Base-by-base conservation (phyloP, 2,329 filamentous ascomycete species). In the Parafenestella ontariensis region DNA sequence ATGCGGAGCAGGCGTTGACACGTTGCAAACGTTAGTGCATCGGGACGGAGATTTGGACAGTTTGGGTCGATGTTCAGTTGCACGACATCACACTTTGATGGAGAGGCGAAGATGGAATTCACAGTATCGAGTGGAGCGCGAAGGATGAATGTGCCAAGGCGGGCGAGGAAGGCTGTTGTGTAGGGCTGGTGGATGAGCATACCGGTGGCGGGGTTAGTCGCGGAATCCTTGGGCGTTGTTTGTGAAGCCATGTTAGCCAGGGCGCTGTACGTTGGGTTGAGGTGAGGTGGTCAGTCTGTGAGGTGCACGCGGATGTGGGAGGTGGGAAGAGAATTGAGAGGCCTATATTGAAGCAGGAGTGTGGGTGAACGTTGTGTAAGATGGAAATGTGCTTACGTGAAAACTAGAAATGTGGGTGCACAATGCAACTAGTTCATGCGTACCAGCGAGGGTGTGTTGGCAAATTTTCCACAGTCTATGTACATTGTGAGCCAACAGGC, bases 71-170 rank as follows among this genome's bases (percentile, higher is more conserved):
- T 31, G 21, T 21, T 13, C 0, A 5, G 31, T 3, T 13, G 13
- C 31, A n/a, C 31, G 17, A 3, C 15, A 13, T 34, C 31, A 34
- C 13, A 10, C 6, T 26, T 17, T 8, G 40, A 29, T 2, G 40
- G n/a, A 17, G 29, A 3, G 3, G 3, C 15, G 15, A 28, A 18
- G 17, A 29, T 23, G 10, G 33, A 37, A 17, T 42, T 20, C 28
- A 50, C 20, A 8, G 10, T 26, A 41, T n/a, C 3, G 23, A 41
- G 7, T 2, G 50, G 54, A 5, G 46, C 39, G 5, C 48, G 36
- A 6, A 54, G 37, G 21, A 50, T 20, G 37, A 53, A 54, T 3
- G 41, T 33, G 41, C 23, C 29, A 23, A 54, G 50, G 11, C 33
- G 54, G n/a, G 54, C 46, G 10, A 54, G 42, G 8, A 49, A 54